Evolutionary conservation across 495 filamentous ascomycete species (phyloP), one percentile per base, ranked within the genome.

Genomic region (Penicillium bovifimosum): DNA sequence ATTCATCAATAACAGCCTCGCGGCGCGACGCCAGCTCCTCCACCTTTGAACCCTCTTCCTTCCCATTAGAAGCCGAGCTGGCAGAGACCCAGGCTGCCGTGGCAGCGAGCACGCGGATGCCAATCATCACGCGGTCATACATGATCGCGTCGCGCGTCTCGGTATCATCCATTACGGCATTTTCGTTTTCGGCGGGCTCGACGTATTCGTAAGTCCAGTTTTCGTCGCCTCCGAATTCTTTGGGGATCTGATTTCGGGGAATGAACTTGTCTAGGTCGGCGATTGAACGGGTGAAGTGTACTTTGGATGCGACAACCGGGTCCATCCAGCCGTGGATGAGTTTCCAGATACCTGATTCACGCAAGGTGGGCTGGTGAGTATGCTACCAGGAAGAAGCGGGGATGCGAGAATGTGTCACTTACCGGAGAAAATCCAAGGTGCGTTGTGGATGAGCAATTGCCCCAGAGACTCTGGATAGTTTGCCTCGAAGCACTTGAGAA

Each of bases 401-500:
- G 16, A 5, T 10, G 16, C 27, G 1, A n/a, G 26, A 10, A 16
- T 27, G n/a, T 10, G 40, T 9, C 4, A 35, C 67, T 24, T 59
- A 85, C 86, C 83, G 70, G 89, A 85, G 71, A 96, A 96, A 13
- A 96, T 73, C 87, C 90, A 95, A 1, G 91, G 91, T 2, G 91
- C 82, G 64, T 95, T 95, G 68, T 96, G 89, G 20, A 96, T 86
- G 8, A 96, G 79, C 11, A 96, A 84, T 2, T 85, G 75, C 35
- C 90, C 91, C 1, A 96, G 76, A 42, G 74, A 86, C 65, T 96
- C 91, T 9, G 91, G 91, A 63, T 96, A 96, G 67, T 95, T 95
- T 18, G 87, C 89, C 73, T 96, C 91, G 62, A 96, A 95, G 65
- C 87, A 91, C 70, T 90, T 90, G 71, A 96, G 90, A 76, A 96